A percentile compares a stretch with the other conserved stretches of the same genome.
Evolutionary conservation across 345 rosid genomes (phyloP).

Genomic region (Toxicodendron radicans): DNA sequence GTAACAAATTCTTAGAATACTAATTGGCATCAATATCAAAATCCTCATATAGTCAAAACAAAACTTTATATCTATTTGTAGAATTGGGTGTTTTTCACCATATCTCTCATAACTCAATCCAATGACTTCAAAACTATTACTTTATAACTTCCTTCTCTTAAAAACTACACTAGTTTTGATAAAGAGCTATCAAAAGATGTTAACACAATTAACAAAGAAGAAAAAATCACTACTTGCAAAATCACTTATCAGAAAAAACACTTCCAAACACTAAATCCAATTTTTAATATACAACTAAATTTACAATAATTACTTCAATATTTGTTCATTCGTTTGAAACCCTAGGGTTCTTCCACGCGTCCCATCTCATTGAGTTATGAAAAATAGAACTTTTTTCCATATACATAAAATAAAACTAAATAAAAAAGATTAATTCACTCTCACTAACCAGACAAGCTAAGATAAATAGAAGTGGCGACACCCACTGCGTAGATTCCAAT

Average conservation of each 20-base stretch:
- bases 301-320: not conserved
- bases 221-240: not conserved
- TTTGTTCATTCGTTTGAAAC: not conserved
- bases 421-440: not conserved
- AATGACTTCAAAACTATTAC: too few species aligned
- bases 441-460: constrained; percentile 55
- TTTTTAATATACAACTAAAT: too few species aligned
- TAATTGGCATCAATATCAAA: not conserved
- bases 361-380: not conserved
- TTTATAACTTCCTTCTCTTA: too few species aligned
- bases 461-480: constrained; percentile 66
- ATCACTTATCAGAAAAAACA: not conserved
- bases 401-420: not conserved
- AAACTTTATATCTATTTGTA: too few species aligned
- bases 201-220: not conserved
- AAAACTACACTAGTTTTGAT: too few species aligned
- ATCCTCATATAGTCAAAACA: not conserved
- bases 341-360: not conserved
- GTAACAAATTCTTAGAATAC: not conserved
- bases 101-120: too few species aligned
- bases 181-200: not conserved
- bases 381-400: not conserved
- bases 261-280: not conserved
- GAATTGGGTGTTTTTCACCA: too few species aligned
- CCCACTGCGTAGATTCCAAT: constrained; percentile 79